These are phyloP conservation scores for Talaromyces marneffei DNA, from an alignment of 2,329 filamentous ascomycete species.

Conservation along the genomic window DNA sequence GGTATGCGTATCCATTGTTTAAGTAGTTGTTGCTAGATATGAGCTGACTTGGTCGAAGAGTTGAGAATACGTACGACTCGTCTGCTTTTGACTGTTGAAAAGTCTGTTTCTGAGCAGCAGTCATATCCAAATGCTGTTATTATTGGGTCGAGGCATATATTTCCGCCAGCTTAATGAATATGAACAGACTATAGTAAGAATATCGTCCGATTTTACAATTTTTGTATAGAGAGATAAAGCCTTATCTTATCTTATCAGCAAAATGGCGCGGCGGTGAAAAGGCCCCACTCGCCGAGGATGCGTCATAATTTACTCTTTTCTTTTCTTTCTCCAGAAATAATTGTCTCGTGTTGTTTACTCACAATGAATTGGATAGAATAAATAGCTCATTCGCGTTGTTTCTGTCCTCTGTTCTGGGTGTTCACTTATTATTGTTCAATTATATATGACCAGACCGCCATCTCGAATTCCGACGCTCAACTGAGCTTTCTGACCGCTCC, in stretches of 20 bases:
- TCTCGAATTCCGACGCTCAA: not conserved
- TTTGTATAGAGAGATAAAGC: not conserved
- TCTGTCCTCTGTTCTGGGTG: not conserved
- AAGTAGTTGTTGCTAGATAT: too few relatives aligned
- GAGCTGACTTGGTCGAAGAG: constrained; percentile 45
- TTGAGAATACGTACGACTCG: constrained; percentile 59
- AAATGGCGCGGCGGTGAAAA: not conserved
- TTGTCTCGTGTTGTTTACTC: not conserved
- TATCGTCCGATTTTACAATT: not conserved
- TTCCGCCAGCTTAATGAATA: not conserved
- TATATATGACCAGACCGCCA: not conserved
- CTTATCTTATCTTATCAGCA: constrained; percentile 2
- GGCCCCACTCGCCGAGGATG: constrained; percentile 1
- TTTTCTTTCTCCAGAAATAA: not conserved
- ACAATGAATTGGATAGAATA: not conserved
- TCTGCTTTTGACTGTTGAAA: constrained; percentile 61
- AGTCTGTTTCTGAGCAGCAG: constrained; percentile 56
- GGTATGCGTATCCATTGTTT: too few relatives aligned
- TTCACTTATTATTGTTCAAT: not conserved
- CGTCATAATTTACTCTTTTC: constrained; percentile 1
- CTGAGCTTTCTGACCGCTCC: constrained; percentile 1
- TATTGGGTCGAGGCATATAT: constrained; percentile 24
- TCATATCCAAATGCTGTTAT: constrained; percentile 57
- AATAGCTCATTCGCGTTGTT: not conserved
- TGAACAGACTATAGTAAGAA: not conserved